These are phyloP conservation scores for Plasmopara viticola DNA, from an alignment of 352 stramenopile species.

Conservation along the genomic window DNA sequence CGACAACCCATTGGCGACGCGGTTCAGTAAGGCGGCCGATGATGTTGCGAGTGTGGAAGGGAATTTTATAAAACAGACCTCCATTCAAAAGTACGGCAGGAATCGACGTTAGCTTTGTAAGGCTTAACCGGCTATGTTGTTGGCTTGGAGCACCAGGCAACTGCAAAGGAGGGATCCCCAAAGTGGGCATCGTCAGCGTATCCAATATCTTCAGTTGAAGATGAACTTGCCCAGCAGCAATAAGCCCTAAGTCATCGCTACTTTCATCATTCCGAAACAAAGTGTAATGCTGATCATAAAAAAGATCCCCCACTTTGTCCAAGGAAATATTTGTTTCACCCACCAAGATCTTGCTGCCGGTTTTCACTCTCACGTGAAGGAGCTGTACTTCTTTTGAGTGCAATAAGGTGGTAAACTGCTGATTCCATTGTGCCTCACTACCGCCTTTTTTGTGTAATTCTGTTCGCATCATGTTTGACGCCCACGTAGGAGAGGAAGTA, in stretches of 20 bases:
- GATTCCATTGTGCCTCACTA: constrained; percentile 78
- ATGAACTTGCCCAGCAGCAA: constrained; percentile 44
- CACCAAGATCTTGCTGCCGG: constrained; percentile 57
- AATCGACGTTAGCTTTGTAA: constrained; percentile 22
- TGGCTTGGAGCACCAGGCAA: constrained; percentile 18
- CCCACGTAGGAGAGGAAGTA: constrained; percentile 3
- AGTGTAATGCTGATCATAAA: constrained; percentile 65
- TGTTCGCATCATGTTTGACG: constrained; percentile 41
- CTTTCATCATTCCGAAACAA: constrained; percentile 29
- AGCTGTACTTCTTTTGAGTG: constrained; percentile 45
- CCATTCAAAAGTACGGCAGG: constrained; percentile 46
- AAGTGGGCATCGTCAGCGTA: constrained; percentile 4
- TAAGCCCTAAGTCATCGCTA: constrained; percentile 9
- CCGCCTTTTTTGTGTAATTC: constrained; percentile 74
- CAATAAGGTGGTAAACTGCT: constrained; percentile 59
- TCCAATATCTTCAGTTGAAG: constrained; percentile 68
- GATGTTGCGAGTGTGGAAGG: constrained; percentile 54
- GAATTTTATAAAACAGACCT: constrained; percentile 71
- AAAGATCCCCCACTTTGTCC: constrained; percentile 30
- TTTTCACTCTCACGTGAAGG: constrained; percentile 54
- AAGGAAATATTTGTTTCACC: constrained; percentile 50
- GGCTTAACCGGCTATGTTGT: constrained; percentile 1
- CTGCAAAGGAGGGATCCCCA: constrained; percentile 23
- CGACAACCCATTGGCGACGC: constrained; percentile 60
- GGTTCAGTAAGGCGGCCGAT: constrained; percentile 25